These are phyloP conservation scores for Stagonosporopsis rhizophila DNA, from an alignment of 2,329 filamentous ascomycete genomes.

Conservation along the genomic window DNA sequence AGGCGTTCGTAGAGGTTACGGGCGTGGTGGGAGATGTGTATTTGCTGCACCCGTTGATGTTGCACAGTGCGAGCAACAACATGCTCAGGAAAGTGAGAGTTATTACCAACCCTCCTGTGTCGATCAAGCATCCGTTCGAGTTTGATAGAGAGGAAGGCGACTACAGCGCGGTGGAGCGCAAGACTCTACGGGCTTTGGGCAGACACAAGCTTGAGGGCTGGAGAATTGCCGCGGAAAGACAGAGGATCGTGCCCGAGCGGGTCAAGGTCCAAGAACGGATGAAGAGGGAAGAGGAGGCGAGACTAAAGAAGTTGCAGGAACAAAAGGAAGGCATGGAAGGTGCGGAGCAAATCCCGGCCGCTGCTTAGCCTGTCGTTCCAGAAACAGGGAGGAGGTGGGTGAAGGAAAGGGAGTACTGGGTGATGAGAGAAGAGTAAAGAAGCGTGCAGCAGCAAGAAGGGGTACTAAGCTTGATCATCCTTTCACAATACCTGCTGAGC, in stretches of 20 bases:
- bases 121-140: conserved; percentile 59
- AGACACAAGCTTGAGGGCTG: conserved; percentile 59
- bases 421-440: too few species aligned
- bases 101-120: conserved; percentile 64
- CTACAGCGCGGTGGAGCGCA: conserved; percentile 64
- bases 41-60: conserved; percentile 66
- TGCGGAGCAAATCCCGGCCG: conserved; percentile 20
- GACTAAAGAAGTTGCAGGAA: conserved; percentile 49
- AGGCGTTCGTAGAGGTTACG: conserved; percentile 62
- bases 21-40: conserved; percentile 65
- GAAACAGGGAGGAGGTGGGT: too few species aligned
- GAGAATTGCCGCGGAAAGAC: conserved; percentile 59
- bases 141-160: conserved; percentile 59
- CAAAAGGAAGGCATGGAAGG: conserved; percentile 20
- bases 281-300: conserved; percentile 57
- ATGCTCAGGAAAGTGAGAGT: conserved; percentile 56
- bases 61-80: conserved; percentile 63
- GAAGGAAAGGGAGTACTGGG: too few species aligned
- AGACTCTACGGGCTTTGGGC: conserved; percentile 60
- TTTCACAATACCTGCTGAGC: too few species aligned
- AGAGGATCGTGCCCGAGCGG: conserved; percentile 59
- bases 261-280: conserved; percentile 58
- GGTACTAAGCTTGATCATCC: too few species aligned
- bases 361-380: conserved; percentile 14
- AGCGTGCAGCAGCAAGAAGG: too few species aligned